Evolutionary conservation across 768 basidiomycete genomes (phyloP).

Genomic region (Trametes cingulata): DNA sequence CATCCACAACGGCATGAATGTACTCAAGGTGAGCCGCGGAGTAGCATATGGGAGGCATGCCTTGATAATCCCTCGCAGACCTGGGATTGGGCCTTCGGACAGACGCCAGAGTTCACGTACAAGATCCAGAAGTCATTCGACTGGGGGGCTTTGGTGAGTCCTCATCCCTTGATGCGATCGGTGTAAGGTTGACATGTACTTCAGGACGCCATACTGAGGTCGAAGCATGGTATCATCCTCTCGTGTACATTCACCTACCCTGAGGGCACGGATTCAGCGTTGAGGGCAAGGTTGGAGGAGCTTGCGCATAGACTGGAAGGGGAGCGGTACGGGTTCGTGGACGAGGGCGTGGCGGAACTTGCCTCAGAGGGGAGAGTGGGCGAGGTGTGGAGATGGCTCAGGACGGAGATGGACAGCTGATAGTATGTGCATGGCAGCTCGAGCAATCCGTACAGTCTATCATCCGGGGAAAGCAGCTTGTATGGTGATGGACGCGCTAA

Average conservation of each 20-base stretch:
- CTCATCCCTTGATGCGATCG: too few species aligned
- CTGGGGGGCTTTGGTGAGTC: slow-evolving; percentile 45
- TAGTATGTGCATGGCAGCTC: neutral
- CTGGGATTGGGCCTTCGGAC: slow-evolving; percentile 93
- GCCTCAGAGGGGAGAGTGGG: slow-evolving; percentile 4
- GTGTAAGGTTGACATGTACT: neutral
- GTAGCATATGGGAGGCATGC: neutral
- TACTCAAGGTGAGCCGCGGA: slow-evolving; percentile 59
- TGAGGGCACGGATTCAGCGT: slow-evolving; percentile 11
- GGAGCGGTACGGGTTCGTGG: slow-evolving; percentile 42
- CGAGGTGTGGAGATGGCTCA: slow-evolving; percentile 37
- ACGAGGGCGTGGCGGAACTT: slow-evolving; percentile 23
- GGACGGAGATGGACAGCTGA: slow-evolving; percentile 33
- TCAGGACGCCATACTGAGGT: slow-evolving; percentile 49
- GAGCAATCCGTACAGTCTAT: neutral
- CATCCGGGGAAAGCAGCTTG: neutral
- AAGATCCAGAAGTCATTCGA: slow-evolving; percentile 39
- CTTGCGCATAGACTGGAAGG: slow-evolving; percentile 35
- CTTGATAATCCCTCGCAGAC: slow-evolving; percentile 46
- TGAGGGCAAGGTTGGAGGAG: slow-evolving; percentile 24
- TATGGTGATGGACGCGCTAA: neutral
- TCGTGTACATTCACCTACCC: slow-evolving; percentile 41
- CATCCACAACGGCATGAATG: slow-evolving; percentile 67
- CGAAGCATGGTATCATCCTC: slow-evolving; percentile 68
- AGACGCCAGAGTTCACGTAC: slow-evolving; percentile 92